phyloP scores from a whole-genome alignment of 345 rosid species.

The Hirschfeldia incana region DNA sequence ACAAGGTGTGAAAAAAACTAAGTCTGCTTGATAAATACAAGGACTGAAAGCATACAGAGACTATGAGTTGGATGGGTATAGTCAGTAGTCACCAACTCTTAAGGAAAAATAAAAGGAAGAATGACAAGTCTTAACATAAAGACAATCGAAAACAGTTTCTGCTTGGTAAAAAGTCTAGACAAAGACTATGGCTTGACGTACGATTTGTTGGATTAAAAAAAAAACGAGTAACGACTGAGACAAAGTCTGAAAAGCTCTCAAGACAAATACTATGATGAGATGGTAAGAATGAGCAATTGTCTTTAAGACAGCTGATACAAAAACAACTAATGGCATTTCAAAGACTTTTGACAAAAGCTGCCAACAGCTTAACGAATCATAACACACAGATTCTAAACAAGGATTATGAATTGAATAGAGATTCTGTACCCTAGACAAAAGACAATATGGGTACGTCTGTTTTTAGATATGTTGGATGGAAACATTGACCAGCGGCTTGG shows the following conservation, averaged over 20 bases:
- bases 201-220: neutral
- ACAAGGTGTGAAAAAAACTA: too few relatives aligned
- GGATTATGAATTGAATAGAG: neutral
- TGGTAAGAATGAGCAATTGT: too few relatives aligned
- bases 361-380: neutral
- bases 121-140: neutral
- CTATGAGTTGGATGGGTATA: too few relatives aligned
- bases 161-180: neutral
- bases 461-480: too few relatives aligned
- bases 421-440: neutral
- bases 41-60: too few relatives aligned
- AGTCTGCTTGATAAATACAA: too few relatives aligned
- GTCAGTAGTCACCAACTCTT: too few relatives aligned
- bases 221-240: neutral
- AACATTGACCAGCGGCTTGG: too few relatives aligned
- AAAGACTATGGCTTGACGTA: neutral
- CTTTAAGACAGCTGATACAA: too few relatives aligned
- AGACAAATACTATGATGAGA: neutral
- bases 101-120: too few relatives aligned
- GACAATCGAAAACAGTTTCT: neutral
- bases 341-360: neutral
- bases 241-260: neutral
- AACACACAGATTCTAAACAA: neutral
- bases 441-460: too few relatives aligned
- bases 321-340: neutral